Evolutionary conservation across 2,329 filamentous ascomycete genomes (phyloP), one percentile per base, ranked within the genome.

Genomic region (Aphanocladium album): DNA sequence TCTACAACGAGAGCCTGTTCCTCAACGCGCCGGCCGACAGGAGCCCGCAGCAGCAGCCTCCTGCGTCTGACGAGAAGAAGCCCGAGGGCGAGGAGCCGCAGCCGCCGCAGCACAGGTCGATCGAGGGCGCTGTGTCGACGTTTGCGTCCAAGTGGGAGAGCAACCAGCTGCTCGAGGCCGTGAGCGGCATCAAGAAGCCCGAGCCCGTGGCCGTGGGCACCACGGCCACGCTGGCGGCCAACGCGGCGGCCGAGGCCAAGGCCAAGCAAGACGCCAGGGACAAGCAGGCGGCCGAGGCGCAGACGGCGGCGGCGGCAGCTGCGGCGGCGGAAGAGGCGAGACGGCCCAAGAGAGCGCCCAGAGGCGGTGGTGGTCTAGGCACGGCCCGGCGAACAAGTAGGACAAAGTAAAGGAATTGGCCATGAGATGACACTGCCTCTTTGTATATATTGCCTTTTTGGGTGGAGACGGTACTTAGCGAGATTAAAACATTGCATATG

Each of bases 1-100:
- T 87, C 35, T 96, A 92, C 73, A 82, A 88, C 61, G 84, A 89
- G 66, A 88, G 86, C 64, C 83, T 96, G 64, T 88, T 76, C 63
- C 67, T 76, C 12, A 57, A n/a, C 45, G 51, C 52, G 14, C n/a
- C 65, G 62, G 9, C 64, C 68, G 6, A 35, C 6, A 43, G 8
- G 11, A 16, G 33, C 11, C 25, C 6, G 46, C 30, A 27, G 41
- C 46, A 39, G n/a, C n/a, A n/a, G n/a, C n/a, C n/a, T n/a, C 11
- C 41, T 17, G 17, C 5, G 64, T 45, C 54, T 16, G 35, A 46
- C 60, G 55, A 27, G 39, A 58, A 21, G 57, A 53, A 11, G 64
- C 69, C 5, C 6, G 67, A 71, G 1, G 62, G 25, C 1, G 52
- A 46, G 17, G 25, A 46, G 49, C 27, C 2, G 64, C 60, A 1